Evolutionary conservation across 2,329 filamentous ascomycete species (phyloP).

Genomic region (Zymoseptoria passerinii): DNA sequence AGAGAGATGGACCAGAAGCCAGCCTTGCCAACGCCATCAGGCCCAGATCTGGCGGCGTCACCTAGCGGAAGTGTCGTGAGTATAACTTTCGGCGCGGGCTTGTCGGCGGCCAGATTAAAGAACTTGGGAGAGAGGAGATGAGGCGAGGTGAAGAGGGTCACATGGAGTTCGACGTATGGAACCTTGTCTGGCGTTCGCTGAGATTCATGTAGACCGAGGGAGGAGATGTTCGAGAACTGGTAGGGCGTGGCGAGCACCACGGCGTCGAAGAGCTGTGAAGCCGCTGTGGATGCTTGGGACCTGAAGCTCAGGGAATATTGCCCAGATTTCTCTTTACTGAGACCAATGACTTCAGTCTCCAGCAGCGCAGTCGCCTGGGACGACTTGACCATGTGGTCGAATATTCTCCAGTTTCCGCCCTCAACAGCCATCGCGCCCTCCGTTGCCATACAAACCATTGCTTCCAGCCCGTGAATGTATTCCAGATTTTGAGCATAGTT

Average conservation of each 20-base stretch:
- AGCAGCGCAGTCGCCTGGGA: constrained; percentile 55
- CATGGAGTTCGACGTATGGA: constrained; percentile 80
- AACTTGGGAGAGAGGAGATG: constrained; percentile 60
- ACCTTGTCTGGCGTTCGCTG: constrained; percentile 59
- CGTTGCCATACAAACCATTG: constrained; percentile 86
- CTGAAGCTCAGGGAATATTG: constrained; percentile 40
- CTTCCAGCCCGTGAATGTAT: constrained; percentile 80
- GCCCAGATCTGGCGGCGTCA: constrained; percentile 42
- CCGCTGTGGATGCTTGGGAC: constrained; percentile 6
- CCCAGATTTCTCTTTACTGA: constrained; percentile 35
- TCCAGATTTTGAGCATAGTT: constrained; percentile 88
- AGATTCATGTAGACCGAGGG: constrained; percentile 32
- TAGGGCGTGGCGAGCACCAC: constrained; percentile 76
- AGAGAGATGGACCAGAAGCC: constrained; percentile 83
- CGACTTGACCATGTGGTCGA: constrained; percentile 65
- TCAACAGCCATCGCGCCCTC: constrained; percentile 70
- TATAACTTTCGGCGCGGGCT: constrained; percentile 60
- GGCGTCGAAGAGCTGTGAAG: constrained; percentile 33
- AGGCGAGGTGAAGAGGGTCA: constrained; percentile 79
- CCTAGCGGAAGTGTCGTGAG: constrained; percentile 69
- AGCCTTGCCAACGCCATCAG: constrained; percentile 57
- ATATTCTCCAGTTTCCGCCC: constrained; percentile 93
- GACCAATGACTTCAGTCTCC: constrained; percentile 59
- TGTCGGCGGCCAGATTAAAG: constrained; percentile 58
- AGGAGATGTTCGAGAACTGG: constrained; percentile 65